Conservation (phyloP, 306 rosid species). For the Sechiopsis laciniata region DNA sequence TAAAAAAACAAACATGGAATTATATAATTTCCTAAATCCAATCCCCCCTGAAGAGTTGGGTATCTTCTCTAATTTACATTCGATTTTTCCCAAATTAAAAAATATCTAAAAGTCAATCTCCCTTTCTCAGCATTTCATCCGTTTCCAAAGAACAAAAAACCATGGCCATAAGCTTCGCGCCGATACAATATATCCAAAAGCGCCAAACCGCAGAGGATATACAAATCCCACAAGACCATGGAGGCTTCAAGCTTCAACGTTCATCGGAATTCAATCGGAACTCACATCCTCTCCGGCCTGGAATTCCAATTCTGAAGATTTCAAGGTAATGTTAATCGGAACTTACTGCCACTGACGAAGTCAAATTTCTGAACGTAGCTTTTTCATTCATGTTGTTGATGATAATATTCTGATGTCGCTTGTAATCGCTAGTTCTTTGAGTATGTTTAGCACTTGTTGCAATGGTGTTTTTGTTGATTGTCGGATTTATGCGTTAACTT, state of each 20-base stretch:
- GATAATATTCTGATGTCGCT: constrained; percentile 37
- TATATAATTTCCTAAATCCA: no score
- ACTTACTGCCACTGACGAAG: not conserved
- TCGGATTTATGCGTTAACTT: constrained; percentile 29
- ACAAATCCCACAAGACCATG: not conserved
- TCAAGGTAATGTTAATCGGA: not conserved
- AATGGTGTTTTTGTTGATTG: constrained; percentile 31
- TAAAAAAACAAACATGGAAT: no score
- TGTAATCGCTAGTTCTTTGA: constrained; percentile 42
- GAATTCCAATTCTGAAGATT: not conserved
- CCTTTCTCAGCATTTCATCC: no score
- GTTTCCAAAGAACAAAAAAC: not conserved
- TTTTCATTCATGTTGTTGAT: constrained; percentile 13
- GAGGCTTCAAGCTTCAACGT: not conserved
- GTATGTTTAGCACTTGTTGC: constrained; percentile 37
- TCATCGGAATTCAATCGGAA: not conserved
- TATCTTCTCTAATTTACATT: no score
- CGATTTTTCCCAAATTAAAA: no score
- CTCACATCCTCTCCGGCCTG: not conserved
- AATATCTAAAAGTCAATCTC: no score
- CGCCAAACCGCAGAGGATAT: constrained; percentile 10
- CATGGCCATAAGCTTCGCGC: not conserved
- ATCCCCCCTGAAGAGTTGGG: no score
- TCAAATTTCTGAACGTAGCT: not conserved
- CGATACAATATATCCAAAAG: constrained; percentile 3